These are phyloP conservation scores for Leishmania arabica DNA, from an alignment of 208 protist species.

Conservation along the genomic window DNA sequence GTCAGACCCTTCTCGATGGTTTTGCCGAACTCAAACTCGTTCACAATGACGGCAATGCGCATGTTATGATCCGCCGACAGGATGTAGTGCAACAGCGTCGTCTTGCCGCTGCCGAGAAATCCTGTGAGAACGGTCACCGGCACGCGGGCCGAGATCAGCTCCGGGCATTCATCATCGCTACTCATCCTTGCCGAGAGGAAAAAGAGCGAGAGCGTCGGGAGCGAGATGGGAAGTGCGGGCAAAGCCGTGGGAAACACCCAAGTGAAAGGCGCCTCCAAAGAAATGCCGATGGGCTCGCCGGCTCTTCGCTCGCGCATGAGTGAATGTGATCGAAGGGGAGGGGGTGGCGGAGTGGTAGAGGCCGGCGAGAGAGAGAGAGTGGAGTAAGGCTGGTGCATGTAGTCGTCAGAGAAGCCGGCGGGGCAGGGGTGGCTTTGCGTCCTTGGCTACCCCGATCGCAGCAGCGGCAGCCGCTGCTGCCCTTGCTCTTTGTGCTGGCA, in stretches of 20 bases:
- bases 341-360: background rate
- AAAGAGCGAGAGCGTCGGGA: background rate
- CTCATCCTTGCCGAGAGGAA: conserved; percentile 26
- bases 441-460: background rate
- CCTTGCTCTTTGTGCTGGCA: background rate
- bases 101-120: conserved; percentile 95
- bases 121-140: conserved; percentile 94
- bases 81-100: conserved; percentile 93
- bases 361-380: background rate
- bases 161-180: conserved; percentile 82
- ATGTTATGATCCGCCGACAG: conserved; percentile 87
- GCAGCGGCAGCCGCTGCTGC: background rate
- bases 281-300: background rate
- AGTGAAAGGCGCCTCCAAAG: background rate
- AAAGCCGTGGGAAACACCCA: background rate
- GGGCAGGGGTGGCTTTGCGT: background rate
- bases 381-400: background rate
- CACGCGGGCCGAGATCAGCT: conserved; percentile 77
- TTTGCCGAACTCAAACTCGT: conserved; percentile 93
- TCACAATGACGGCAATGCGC: conserved; percentile 95
- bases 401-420: background rate
- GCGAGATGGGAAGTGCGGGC: background rate
- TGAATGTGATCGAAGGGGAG: background rate
- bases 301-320: background rate
- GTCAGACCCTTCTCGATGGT: conserved; percentile 92